Conservation (phyloP, 345 rosid species). For the Eutrema japonicum region DNA sequence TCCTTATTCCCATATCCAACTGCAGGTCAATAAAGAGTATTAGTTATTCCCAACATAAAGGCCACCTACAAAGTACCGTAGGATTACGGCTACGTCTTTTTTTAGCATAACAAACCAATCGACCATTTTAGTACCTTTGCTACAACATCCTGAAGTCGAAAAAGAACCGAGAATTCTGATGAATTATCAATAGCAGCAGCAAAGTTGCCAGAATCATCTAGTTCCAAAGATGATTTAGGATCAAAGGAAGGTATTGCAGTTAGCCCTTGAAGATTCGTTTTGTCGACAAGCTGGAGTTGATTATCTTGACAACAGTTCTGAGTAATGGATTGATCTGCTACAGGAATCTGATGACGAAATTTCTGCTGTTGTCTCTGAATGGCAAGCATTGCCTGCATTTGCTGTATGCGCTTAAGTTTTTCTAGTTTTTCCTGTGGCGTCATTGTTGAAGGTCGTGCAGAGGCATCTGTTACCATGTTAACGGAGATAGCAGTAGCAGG, state of each 20-base stretch:
- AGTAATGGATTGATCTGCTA: slow-evolving; percentile 49
- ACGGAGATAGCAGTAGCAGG: slow-evolving; percentile 48
- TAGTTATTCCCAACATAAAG: slow-evolving; percentile 28
- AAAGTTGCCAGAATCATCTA: slow-evolving; percentile 57
- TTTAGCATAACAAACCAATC: slow-evolving; percentile 35
- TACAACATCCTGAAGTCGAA: slow-evolving; percentile 74
- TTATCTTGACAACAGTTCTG: slow-evolving; percentile 52
- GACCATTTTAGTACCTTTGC: slow-evolving; percentile 61
- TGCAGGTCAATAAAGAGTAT: slow-evolving; percentile 48
- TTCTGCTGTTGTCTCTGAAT: slow-evolving; percentile 86
- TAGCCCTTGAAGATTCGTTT: slow-evolving; percentile 53
- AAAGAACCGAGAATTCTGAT: slow-evolving; percentile 58
- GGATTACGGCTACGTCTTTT: slow-evolving; percentile 26
- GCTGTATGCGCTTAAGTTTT: slow-evolving; percentile 88
- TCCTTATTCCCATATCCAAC: slow-evolving; percentile 75
- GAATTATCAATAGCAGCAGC: slow-evolving; percentile 54
- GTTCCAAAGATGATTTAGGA: slow-evolving; percentile 60
- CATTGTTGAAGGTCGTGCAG: slow-evolving; percentile 66
- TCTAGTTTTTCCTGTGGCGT: slow-evolving; percentile 95
- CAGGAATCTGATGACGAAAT: slow-evolving; percentile 55
- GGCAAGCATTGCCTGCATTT: slow-evolving; percentile 97
- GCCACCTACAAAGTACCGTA: slow-evolving; percentile 17
- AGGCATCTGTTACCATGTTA: slow-evolving; percentile 50
- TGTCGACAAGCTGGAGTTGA: slow-evolving; percentile 54
- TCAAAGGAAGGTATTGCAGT: slow-evolving; percentile 57